Evolutionary conservation across 352 stramenopile genomes (phyloP).

Genomic region (Peronospora belbahrii): DNA sequence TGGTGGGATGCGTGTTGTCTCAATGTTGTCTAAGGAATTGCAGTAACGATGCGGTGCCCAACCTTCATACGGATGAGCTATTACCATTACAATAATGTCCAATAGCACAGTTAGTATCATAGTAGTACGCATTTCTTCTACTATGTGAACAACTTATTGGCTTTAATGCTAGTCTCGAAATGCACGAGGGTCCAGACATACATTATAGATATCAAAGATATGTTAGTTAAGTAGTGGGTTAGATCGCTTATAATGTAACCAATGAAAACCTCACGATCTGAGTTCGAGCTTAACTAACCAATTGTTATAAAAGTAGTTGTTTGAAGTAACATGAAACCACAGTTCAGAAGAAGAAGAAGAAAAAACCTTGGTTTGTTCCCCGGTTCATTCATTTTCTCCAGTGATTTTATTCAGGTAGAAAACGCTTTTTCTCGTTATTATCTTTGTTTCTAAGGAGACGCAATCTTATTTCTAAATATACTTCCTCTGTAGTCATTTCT

Average conservation of each 20-base stretch:
- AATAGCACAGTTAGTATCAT: conserved; percentile 17
- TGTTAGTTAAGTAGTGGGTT: too few species aligned
- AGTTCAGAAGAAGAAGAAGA: too few species aligned
- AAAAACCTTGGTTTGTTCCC: too few species aligned
- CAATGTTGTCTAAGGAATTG: conserved; percentile 61
- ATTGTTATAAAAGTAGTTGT: background rate
- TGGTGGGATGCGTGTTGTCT: conserved; percentile 44
- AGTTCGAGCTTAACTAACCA: background rate
- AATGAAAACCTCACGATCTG: conserved; percentile 9
- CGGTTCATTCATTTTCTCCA: too few species aligned
- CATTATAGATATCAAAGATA: too few species aligned
- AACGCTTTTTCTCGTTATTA: too few species aligned
- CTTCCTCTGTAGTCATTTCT: conserved; percentile 4
- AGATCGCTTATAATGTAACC: conserved; percentile 8
- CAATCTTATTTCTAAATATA: too few species aligned
- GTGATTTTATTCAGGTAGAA: too few species aligned
- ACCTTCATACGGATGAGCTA: conserved; percentile 48
- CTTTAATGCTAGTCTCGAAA: background rate
- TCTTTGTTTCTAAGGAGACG: too few species aligned
- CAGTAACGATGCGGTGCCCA: conserved; percentile 81
- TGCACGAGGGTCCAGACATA: background rate
- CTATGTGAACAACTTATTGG: background rate
- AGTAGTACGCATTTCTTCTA: conserved; percentile 24
- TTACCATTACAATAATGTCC: conserved; percentile 2
- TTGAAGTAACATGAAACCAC: conserved; percentile 5